phyloP scores from a whole-genome alignment of 2,329 filamentous ascomycete species.

The Cladophialophora immunda region DNA sequence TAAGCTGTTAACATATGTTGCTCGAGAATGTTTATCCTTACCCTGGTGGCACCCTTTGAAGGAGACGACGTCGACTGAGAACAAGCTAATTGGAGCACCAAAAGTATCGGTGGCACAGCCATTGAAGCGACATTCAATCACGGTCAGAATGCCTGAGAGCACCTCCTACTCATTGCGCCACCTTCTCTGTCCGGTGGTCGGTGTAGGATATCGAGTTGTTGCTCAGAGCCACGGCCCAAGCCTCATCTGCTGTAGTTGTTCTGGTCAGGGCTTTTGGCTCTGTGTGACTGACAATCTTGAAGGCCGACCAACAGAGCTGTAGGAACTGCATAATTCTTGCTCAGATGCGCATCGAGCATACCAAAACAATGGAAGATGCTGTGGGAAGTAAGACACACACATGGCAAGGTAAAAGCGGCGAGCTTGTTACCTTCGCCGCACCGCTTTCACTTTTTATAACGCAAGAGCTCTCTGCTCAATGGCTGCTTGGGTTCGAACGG shows the following conservation, averaged over 20 bases:
- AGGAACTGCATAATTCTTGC: no score
- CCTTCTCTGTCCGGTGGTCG: neutral
- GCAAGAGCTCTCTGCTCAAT: neutral
- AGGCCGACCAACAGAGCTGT: no score
- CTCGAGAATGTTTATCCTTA: neutral
- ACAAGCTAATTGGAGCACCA: neutral
- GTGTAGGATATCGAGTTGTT: no score
- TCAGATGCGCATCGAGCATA: no score
- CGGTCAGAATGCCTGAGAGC: neutral
- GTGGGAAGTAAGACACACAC: neutral
- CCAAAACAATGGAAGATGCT: no score
- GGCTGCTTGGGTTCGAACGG: neutral
- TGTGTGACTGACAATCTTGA: no score
- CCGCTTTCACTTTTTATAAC: neutral
- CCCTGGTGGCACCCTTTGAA: neutral
- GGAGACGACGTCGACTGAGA: neutral
- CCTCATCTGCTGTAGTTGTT: no score
- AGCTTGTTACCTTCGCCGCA: neutral
- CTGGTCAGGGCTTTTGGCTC: no score
- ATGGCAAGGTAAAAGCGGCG: neutral
- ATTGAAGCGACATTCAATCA: neutral
- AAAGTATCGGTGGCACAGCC: neutral
- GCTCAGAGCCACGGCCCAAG: no score
- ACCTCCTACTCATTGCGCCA: neutral
- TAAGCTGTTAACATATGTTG: no score